phyloP scores from a whole-genome alignment of 2,329 filamentous ascomycete genomes.

The Xylariaceae sp. region DNA sequence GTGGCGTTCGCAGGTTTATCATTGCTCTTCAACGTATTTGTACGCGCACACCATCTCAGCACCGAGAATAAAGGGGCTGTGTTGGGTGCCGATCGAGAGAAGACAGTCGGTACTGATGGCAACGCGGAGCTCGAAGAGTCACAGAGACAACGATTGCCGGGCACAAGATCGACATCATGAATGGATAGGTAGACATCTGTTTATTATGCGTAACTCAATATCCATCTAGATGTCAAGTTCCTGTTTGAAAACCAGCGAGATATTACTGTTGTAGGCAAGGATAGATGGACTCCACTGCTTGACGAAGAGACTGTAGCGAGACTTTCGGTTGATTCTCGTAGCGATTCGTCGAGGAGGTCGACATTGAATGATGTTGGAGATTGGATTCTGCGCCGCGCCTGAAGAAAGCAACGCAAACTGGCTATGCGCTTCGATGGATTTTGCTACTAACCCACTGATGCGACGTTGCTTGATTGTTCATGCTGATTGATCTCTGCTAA shows the following conservation, averaged over 20 bases:
- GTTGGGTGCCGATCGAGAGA: constrained; percentile 17
- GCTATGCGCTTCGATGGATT: too few species aligned
- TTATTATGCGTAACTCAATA: background rate
- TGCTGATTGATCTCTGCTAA: too few species aligned
- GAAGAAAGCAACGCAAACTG: too few species aligned
- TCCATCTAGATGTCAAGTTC: constrained; percentile 4
- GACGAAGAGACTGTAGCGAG: background rate
- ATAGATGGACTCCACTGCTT: background rate
- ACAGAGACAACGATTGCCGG: constrained; percentile 2
- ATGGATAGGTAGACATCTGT: constrained; percentile 2
- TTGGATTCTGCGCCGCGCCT: too few species aligned
- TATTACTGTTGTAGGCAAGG: background rate
- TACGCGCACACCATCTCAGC: constrained; percentile 17
- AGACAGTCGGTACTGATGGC: background rate
- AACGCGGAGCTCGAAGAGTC: constrained; percentile 9
- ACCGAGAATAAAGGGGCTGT: constrained; percentile 17
- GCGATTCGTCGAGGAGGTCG: background rate
- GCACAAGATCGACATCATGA: constrained; percentile 8
- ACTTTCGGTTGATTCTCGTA: background rate
- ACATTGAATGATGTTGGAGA: too few species aligned
- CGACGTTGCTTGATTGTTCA: too few species aligned
- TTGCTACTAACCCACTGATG: too few species aligned
- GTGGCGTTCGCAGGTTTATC: constrained; percentile 27
- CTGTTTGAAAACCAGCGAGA: background rate
- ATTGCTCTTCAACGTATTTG: constrained; percentile 22